A percentile compares a stretch with the other conserved stretches of the same genome.
phyloP scores from a whole-genome alignment of 306 rosid species.

The Cucurbita argyrosperma region DNA sequence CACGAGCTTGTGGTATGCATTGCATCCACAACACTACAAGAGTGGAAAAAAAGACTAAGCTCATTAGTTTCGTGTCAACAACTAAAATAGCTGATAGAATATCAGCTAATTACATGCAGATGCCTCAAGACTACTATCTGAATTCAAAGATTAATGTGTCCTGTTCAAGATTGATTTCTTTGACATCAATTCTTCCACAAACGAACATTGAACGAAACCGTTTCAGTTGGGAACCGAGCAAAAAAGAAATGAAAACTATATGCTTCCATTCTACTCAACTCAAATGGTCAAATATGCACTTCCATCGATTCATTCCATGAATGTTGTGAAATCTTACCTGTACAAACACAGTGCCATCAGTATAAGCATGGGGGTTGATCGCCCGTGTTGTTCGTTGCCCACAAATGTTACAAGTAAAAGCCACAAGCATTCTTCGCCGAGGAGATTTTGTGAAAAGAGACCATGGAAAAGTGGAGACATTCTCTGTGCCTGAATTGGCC shows the following conservation, averaged over 20 bases:
- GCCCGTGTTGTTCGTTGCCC: constrained; percentile 91
- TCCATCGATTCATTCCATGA: background rate
- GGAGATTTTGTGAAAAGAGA: constrained; percentile 94
- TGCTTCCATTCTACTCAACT: background rate
- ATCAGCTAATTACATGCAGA: background rate
- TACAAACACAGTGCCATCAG: constrained; percentile 96
- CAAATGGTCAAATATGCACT: background rate
- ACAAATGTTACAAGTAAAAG: constrained; percentile 92
- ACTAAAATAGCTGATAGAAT: background rate
- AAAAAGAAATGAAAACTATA: background rate
- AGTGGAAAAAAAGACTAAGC: background rate
- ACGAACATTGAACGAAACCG: background rate
- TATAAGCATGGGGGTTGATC: constrained; percentile 90
- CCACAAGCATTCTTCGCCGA: constrained; percentile 80
- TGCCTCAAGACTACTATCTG: background rate
- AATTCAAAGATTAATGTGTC: background rate
- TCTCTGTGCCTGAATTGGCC: constrained; percentile 32
- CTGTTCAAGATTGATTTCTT: background rate
- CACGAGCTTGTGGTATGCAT: constrained; percentile 86
- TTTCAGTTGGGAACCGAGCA: background rate
- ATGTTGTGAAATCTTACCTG: constrained; percentile 35
- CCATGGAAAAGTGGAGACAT: constrained; percentile 93
- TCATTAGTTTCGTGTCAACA: background rate
- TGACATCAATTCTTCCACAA: background rate
- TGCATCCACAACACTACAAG: constrained; percentile 81